These are phyloP conservation scores for Termitomyces sp. DNA, from an alignment of 768 basidiomycete genomes.

Conservation along the genomic window DNA sequence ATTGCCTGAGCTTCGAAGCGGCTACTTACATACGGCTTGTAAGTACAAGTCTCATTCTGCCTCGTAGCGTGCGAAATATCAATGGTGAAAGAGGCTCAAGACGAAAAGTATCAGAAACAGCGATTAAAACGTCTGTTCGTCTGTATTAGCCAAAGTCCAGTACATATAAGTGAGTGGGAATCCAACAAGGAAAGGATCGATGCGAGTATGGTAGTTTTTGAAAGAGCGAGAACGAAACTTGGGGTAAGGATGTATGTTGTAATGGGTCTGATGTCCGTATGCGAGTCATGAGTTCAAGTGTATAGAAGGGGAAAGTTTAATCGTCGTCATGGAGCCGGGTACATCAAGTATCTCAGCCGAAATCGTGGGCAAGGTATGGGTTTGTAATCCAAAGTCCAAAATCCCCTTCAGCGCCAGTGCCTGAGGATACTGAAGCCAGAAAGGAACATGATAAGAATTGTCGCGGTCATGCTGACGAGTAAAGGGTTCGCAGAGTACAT, in stretches of 20 bases:
- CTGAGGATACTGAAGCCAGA: slow-evolving; percentile 62
- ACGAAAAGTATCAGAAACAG: not conserved
- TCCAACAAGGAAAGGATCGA: not conserved
- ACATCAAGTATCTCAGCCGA: not conserved
- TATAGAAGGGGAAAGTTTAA: not conserved
- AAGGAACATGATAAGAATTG: slow-evolving; percentile 59
- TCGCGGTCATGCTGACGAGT: slow-evolving; percentile 49
- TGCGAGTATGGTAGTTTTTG: not conserved
- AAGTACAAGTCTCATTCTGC: too few relatives aligned
- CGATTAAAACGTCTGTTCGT: not conserved
- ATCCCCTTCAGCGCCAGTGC: slow-evolving; percentile 9
- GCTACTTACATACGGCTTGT: too few relatives aligned
- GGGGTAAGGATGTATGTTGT: not conserved
- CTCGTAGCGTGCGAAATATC: not conserved
- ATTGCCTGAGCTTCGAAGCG: too few relatives aligned
- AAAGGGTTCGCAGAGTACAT: slow-evolving; percentile 44
- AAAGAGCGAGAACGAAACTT: not conserved
- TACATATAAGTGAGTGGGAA: slow-evolving; percentile 7
- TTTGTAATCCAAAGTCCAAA: not conserved
- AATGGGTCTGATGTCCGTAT: not conserved
- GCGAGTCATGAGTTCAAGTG: slow-evolving; percentile 1
- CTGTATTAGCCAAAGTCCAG: slow-evolving; percentile 9
- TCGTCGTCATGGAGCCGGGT: not conserved
- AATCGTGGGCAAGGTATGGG: not conserved
- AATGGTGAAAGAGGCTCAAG: not conserved